Evolutionary conservation across 2,329 filamentous ascomycete genomes (phyloP), one percentile per base, ranked within the genome.

Genomic region (Botrytis medusae): DNA sequence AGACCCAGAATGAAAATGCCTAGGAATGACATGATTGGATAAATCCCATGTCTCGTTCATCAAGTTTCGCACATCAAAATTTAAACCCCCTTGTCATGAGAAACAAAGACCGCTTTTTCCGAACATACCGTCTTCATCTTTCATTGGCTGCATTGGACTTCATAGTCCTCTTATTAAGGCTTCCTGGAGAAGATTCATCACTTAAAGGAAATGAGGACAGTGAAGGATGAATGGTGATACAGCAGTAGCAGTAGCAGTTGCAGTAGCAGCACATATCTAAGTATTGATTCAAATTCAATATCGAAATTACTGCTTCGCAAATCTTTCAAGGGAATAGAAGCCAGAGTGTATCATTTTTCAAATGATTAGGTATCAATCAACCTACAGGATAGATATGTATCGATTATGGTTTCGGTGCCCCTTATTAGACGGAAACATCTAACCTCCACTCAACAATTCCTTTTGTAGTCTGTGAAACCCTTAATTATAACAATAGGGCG

Each of bases 251-350:
- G 46, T 48, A 22, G 46, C 22, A 25, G 22, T 51, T 4, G 46
- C 22, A 25, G 22, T 51, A 12, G 46, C 46, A 54, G 48, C n/a
- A 54, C 48, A 54, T 16, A 37, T 37, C 32, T 34, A 12, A 25
- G 32, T 37, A 61, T 61, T 61, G 32, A 61, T 61, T 61, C 59
- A 61, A 61, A 61, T 61, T 37, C 34, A 37, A 61, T 61, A 37
- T 61, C 59, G 32, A 61, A 37, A 25, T 61, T 61, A 37, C 32
- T 6, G 59, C 32, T 32, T 5, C 32, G 32, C 59, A 61, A 14
- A 37, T 25, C 22, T 37, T 34, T 61, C 29, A 37, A 37, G 32
- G 59, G 59, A 37, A 25, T 32, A 3, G 20, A n/a, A 25, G 29
- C 1, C 32, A 20, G 22, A 2, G 59, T 14, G 14, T 61, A 25